Conservation (phyloP, 805 yeast species). For the Blastobotrys chiropterorum region DNA sequence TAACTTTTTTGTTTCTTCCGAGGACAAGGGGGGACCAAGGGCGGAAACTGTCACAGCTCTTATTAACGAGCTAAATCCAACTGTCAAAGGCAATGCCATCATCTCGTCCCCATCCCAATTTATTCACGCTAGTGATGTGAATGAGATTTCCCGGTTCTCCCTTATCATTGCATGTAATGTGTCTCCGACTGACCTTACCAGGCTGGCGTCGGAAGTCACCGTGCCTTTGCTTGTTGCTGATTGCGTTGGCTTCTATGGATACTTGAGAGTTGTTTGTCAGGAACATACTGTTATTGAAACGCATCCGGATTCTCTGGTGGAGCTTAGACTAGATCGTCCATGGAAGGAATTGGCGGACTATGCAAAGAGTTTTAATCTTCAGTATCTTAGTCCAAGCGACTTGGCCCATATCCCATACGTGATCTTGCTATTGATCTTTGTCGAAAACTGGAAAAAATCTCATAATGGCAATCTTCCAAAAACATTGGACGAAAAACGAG, state of each 20-base stretch:
- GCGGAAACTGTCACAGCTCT: constrained; percentile 37
- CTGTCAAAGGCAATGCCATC: constrained; percentile 38
- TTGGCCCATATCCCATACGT: constrained; percentile 67
- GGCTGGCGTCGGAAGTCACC: constrained; percentile 12
- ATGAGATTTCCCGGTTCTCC: constrained; percentile 32
- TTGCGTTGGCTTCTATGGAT: constrained; percentile 62
- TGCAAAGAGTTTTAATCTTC: constrained; percentile 46
- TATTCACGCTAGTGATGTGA: constrained; percentile 30
- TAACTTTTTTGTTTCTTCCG: constrained; percentile 54
- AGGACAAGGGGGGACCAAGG: constrained; percentile 38
- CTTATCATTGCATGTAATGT: constrained; percentile 43
- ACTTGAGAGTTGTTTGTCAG: constrained; percentile 42
- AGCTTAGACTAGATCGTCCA: constrained; percentile 59
- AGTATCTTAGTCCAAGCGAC: constrained; percentile 35
- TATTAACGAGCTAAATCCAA: constrained; percentile 56
- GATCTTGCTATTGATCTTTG: constrained; percentile 51
- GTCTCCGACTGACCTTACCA: constrained; percentile 17
- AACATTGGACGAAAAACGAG: constrained; percentile 38
- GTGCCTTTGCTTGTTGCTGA: constrained; percentile 52
- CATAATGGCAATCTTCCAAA: constrained; percentile 27
- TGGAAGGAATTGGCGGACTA: constrained; percentile 62
- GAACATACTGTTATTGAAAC: constrained; percentile 71
- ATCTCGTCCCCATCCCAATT: neutral
- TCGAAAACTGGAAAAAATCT: constrained; percentile 35
- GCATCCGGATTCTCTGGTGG: constrained; percentile 58